A percentile compares a stretch with the other conserved stretches of the same genome.
Conservation (phyloP, 2,329 filamentous ascomycete species). For the Verticillium klebahnii region DNA sequence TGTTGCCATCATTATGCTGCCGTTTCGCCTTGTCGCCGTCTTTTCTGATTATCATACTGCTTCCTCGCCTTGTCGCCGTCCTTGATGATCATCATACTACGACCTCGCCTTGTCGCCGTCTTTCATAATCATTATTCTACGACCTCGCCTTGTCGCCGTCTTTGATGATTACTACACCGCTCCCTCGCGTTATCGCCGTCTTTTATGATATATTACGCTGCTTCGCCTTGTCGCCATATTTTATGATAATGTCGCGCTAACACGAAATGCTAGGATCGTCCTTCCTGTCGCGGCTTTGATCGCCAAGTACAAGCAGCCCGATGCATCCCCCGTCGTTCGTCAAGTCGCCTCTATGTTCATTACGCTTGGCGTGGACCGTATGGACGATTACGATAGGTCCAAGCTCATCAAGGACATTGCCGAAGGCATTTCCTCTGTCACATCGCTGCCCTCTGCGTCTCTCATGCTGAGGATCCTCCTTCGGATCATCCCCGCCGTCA, state of each 20-base stretch:
- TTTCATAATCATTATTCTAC: no score
- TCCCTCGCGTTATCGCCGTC: no score
- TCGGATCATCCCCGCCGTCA: slow-evolving; percentile 65
- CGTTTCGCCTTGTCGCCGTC: not conserved
- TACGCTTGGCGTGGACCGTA: slow-evolving; percentile 65
- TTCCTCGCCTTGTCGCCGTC: no score
- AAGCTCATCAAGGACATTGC: slow-evolving; percentile 68
- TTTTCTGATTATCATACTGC: no score
- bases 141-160: no score
- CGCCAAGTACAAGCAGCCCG: slow-evolving; percentile 78
- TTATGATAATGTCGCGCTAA: not conserved
- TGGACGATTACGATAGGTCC: slow-evolving; percentile 56
- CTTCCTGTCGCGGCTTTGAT: slow-evolving; percentile 81
- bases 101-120: no score
- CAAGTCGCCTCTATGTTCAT: slow-evolving; percentile 89
- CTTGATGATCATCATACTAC: no score
- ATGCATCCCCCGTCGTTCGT: slow-evolving; percentile 68
- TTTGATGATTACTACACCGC: no score
- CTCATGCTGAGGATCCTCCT: slow-evolving; percentile 80
- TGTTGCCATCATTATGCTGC: not conserved
- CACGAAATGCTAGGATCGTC: slow-evolving; percentile 50
- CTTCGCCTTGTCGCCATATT: no score
- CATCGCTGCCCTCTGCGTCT: slow-evolving; percentile 31
- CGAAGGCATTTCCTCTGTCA: slow-evolving; percentile 53
- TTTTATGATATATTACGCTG: no score